These are phyloP conservation scores for Citrus glauca DNA, from an alignment of 345 rosid genomes.

Conservation along the genomic window DNA sequence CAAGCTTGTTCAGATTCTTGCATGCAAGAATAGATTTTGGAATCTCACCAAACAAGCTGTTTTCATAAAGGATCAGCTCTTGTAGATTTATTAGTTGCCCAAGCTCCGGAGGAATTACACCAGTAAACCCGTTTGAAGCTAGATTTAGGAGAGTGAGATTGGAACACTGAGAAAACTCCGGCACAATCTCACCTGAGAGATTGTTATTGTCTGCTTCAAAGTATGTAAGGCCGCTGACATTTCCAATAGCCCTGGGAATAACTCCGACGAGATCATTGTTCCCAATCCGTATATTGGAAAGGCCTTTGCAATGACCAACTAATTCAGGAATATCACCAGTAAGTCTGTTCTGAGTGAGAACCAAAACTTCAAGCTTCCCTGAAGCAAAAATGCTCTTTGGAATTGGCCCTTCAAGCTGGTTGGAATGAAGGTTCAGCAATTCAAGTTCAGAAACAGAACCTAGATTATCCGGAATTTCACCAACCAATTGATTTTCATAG, in stretches of 20 bases:
- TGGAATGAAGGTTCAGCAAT: conserved; percentile 88
- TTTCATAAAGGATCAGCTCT: conserved; percentile 87
- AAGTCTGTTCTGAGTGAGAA: conserved; percentile 73
- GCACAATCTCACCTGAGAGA: conserved; percentile 74
- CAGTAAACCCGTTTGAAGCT: conserved; percentile 83
- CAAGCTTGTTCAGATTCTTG: conserved; percentile 89
- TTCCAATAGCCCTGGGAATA: conserved; percentile 75
- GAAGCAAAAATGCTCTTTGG: conserved; percentile 69
- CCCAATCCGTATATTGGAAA: conserved; percentile 83
- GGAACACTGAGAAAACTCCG: conserved; percentile 71
- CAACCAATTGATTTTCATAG: conserved; percentile 57
- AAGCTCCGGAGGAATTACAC: conserved; percentile 62
- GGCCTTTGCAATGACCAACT: conserved; percentile 67
- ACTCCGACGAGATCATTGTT: conserved; percentile 73
- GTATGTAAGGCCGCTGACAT: conserved; percentile 78
- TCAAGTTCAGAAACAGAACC: conserved; percentile 64
- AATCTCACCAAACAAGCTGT: conserved; percentile 73
- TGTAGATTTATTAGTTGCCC: conserved; percentile 79
- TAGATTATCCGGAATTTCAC: conserved; percentile 62
- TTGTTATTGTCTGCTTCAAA: conserved; percentile 86
- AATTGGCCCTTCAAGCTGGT: conserved; percentile 69
- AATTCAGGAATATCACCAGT: conserved; percentile 65
- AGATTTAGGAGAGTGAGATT: conserved; percentile 85
- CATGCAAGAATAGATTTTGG: conserved; percentile 65
- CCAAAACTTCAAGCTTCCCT: conserved; percentile 79